Evolutionary conservation across 306 rosid species (phyloP), one percentile per base, ranked within the genome.

Genomic region (Malus sylvestris): DNA sequence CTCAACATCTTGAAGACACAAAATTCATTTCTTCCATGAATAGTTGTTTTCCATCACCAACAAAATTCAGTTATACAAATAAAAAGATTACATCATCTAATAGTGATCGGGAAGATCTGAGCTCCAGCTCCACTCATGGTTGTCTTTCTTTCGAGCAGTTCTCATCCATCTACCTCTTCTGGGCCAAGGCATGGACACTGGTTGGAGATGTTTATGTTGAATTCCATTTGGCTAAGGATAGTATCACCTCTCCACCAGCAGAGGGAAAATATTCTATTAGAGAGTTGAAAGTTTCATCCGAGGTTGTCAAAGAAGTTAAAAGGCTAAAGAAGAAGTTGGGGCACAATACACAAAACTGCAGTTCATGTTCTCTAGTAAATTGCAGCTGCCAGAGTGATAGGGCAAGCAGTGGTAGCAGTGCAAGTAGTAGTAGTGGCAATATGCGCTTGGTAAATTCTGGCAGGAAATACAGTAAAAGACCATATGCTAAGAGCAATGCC

Each of bases 331-430:
- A 86, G 83, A 90, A 89, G 82, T 85, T 94, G 73, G 94, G 88
- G 66, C 88, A 90, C 82, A 61, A 82, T 76, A 84, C 84, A 62
- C 87, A 90, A 78, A 89, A 86, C 79, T 94, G 98, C 79, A 89
- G 88, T 76, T 86, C 91, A 66, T 90, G 98, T 84, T 94, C 95
- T 79, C 78, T 94, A 82, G 93, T 89, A 82, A 94, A 94, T 81
- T 94, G 98, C 87, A 94, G 98, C 81, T 94, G 98, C 87, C 95
- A 89, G 84, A 84, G 97, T 68, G 98, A 94, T 84, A 87, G 98
- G 85, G 98, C 92, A 76, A 94, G 88, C 84, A 94, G 98, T 85
- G 98, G 98, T 68, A 91, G 92, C 85, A 94, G 91, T 83, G 98
- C 98, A 72, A 86, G 98, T 78, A 90, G 97, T 79, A 90, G 97